phyloP scores from a whole-genome alignment of 2,329 filamentous ascomycete species.

The Sclerotinia sclerotiorum region DNA sequence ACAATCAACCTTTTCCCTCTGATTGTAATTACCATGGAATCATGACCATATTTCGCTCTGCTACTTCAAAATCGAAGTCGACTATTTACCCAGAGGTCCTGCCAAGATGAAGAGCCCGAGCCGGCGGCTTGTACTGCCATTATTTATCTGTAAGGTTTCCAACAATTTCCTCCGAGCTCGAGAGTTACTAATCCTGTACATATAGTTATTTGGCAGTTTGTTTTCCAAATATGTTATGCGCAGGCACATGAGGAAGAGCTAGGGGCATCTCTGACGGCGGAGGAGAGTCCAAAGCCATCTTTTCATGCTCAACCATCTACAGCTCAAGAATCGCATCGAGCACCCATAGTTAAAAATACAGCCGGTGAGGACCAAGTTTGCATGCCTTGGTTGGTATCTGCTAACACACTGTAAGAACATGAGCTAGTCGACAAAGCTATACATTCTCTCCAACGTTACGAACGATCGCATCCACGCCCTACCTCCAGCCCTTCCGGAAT shows the following conservation, averaged over 20 bases:
- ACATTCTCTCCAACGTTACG: conserved; percentile 38
- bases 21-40: conserved; percentile 29
- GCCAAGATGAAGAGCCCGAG: conserved; percentile 38
- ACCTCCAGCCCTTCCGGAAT: conserved; percentile 55
- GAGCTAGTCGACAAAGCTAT: conserved; percentile 43
- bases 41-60: conserved; percentile 32
- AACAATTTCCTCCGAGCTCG: conserved; percentile 15
- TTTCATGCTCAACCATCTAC: conserved; percentile 33
- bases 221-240: conserved; percentile 30
- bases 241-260: conserved; percentile 31
- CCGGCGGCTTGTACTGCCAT: conserved; percentile 37
- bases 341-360: conserved; percentile 30
- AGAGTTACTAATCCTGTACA: conserved; percentile 9
- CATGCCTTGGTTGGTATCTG: conserved; percentile 4
- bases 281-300: conserved; percentile 35
- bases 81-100: conserved; percentile 27
- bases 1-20: conserved; percentile 23
- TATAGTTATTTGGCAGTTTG: conserved; percentile 36
- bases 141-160: conserved; percentile 38
- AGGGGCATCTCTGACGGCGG: conserved; percentile 30
- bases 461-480: conserved; percentile 35
- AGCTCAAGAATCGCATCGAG: conserved; percentile 35
- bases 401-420: conserved; percentile 35
- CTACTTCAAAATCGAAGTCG: conserved; percentile 36
- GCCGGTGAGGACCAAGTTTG: conserved; percentile 32